Evolutionary conservation across 129 eudicot species (phyloP), one percentile per base, ranked within the genome.

Genomic region (Arctium lappa): DNA sequence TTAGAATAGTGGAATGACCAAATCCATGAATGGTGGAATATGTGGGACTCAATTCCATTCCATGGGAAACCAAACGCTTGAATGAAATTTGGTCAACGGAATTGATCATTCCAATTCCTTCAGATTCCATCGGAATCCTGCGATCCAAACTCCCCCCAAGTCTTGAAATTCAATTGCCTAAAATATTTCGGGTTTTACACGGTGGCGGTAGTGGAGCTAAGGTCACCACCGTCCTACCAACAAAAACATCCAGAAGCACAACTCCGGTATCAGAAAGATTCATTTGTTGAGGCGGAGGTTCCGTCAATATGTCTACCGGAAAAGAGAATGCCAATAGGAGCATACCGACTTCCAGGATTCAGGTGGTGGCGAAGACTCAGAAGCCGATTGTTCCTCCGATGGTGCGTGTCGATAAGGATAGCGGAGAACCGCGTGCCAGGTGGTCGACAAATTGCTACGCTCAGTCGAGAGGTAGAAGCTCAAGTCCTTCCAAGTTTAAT

Each of bases 391-490:
- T 93, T 1, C 89, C 88, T 36, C 89, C 90, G 11, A 88, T 96
- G 0, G 88, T 82, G 7, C 84, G 36, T n/a, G 16, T 74, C 77
- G 30, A 42, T 18, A 65, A 84, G 80, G 84, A 86, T 18, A 74
- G 53, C 42, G 75, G 60, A 5, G 94, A 87, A 39, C 31, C 86
- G 30, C 92, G 95, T 37, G 83, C 83, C 62, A 79, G 89, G 75
- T 73, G 88, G 92, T 89, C 93, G 16, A 79, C 86, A 18, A 87
- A 86, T 15, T 77, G 84, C 8, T 83, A 91, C 5, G 88, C 89
- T 30, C 89, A 78, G 74, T 92, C 93, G 30, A 90, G 92, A 91
- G 99, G 97, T 81, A 91, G 99, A 79, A 93, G 99, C 74, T 82
- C 93, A 71, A 95, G 99, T 71, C 99, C 99, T 40, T 91, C 86